phyloP scores from a whole-genome alignment of 352 stramenopile species.

The Phytopythium ostracodes region DNA sequence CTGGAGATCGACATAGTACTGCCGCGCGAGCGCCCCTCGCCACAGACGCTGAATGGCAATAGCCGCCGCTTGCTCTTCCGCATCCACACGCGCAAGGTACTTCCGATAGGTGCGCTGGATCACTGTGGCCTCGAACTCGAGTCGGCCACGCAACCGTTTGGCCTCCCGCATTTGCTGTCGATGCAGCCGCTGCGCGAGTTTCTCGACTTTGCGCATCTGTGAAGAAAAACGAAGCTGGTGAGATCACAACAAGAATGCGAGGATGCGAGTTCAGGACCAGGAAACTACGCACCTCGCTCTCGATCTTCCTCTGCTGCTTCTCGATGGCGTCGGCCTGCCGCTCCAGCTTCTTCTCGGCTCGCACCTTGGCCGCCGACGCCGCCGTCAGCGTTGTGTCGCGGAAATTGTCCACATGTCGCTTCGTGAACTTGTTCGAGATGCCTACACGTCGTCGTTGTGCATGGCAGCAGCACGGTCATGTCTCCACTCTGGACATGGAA shows the following conservation, averaged over 20 bases:
- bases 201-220: constrained; percentile 77
- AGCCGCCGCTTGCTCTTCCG: constrained; percentile 22
- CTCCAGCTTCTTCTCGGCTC: constrained; percentile 60
- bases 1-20: constrained; percentile 11
- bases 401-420: constrained; percentile 62
- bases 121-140: constrained; percentile 41
- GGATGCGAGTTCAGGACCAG: too few relatives aligned
- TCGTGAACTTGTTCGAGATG: constrained; percentile 83
- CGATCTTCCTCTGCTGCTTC: constrained; percentile 79
- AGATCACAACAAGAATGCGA: not conserved
- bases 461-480: not conserved
- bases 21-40: constrained; percentile 25
- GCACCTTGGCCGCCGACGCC: constrained; percentile 59
- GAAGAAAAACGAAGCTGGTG: not conserved
- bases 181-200: constrained; percentile 61
- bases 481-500: too few relatives aligned
- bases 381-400: constrained; percentile 70
- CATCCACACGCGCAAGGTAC: constrained; percentile 12
- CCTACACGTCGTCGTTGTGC: constrained; percentile 23
- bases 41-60: constrained; percentile 42
- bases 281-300: constrained; percentile 39
- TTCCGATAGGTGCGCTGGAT: constrained; percentile 46
- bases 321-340: constrained; percentile 64
- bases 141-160: constrained; percentile 48
- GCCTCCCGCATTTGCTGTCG: constrained; percentile 64